A percentile compares a stretch with the other conserved stretches of the same genome.
phyloP scores from a whole-genome alignment of 2,329 filamentous ascomycete genomes.

The Ceratocystis huliohia region DNA sequence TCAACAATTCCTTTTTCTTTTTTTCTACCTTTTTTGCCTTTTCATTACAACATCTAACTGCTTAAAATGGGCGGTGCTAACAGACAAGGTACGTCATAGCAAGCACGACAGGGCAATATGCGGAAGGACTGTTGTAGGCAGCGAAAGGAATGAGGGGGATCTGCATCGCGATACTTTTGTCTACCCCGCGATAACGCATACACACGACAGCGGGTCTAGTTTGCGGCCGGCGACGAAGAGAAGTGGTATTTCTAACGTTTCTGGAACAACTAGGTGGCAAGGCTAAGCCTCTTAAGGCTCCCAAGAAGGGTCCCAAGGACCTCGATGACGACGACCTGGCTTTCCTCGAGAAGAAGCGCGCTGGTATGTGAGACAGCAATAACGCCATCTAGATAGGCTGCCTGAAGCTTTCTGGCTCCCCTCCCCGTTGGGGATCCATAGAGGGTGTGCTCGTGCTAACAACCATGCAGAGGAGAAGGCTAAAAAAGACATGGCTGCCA shows the following conservation, averaged over 20 bases:
- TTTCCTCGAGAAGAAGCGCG: slow-evolving; percentile 69
- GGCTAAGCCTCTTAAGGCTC: slow-evolving; percentile 71
- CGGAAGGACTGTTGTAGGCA: background rate
- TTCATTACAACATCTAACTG: slow-evolving; percentile 17
- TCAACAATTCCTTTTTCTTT: background rate
- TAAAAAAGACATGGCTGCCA: slow-evolving; percentile 69
- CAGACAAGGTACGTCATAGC: slow-evolving; percentile 46
- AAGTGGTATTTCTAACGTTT: slow-evolving; percentile 7
- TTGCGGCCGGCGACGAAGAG: background rate
- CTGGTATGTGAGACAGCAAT: slow-evolving; percentile 43
- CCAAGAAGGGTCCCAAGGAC: slow-evolving; percentile 75
- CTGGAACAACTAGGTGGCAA: slow-evolving; percentile 51
- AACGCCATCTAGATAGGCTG: background rate
- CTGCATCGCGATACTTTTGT: background rate
- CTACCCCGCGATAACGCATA: background rate
- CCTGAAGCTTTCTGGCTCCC: background rate
- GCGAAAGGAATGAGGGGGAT: background rate
- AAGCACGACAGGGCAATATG: background rate
- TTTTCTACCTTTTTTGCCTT: slow-evolving; percentile 2
- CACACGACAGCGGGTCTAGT: background rate
- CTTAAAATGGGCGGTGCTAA: slow-evolving; percentile 51
- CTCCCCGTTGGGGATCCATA: background rate
- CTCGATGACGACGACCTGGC: slow-evolving; percentile 78
- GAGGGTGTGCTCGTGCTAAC: background rate
- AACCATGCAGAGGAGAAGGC: slow-evolving; percentile 58